Base-by-base conservation (phyloP, 2,329 filamentous ascomycete genomes). In the Stachybotrys elegans region DNA sequence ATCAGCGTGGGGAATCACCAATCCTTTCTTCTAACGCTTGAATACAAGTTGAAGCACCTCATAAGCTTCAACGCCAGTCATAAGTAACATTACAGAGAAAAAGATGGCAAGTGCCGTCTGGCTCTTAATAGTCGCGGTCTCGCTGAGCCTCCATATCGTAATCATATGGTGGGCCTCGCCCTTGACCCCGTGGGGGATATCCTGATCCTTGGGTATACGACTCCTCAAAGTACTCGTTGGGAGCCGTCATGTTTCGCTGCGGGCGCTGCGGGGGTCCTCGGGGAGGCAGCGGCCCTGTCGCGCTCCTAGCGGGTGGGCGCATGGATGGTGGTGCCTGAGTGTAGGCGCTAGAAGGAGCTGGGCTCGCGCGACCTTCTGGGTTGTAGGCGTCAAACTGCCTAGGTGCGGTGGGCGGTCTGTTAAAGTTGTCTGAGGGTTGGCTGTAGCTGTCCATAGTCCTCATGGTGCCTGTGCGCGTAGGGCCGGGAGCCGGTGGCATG, bases 221-320 rank as follows among this genome's bases (percentile, higher is more conserved):
- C 22, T 59, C 57, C 19, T 57, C 45, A 22, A 51, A 51, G 43
- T 55, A 62, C 27, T 60, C 61, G 20, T 55, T 54, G 32, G 53
- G 68, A 4, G 66, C 68, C 19, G 72, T 75, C 65, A 74, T 66
- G 44, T 69, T 73, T 41, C 73, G 64, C 49, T 66, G 65, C 1
- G 69, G 68, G 22, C 65, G 54, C 29, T 63, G 60, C 12, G 59
- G 63, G 31, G 59, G 61, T 27, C 57, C 63, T 21, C 62, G 52
- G 9, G 57, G 53, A 21, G 62, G 57, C 13, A 65, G 50, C 4
- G 65, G 64, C 1, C 63, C 63, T 13, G 71, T 72, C 22, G 62
- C 60, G 43, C 69, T 74, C 25, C 72, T 64, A 43, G 53, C 45
- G 1, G 65, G 55, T 20, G 47, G 45, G 19, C 53, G 44, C 31